Evolutionary conservation across 139 green algal genomes (phyloP).

Genomic region (Desmodesmus armatus): DNA sequence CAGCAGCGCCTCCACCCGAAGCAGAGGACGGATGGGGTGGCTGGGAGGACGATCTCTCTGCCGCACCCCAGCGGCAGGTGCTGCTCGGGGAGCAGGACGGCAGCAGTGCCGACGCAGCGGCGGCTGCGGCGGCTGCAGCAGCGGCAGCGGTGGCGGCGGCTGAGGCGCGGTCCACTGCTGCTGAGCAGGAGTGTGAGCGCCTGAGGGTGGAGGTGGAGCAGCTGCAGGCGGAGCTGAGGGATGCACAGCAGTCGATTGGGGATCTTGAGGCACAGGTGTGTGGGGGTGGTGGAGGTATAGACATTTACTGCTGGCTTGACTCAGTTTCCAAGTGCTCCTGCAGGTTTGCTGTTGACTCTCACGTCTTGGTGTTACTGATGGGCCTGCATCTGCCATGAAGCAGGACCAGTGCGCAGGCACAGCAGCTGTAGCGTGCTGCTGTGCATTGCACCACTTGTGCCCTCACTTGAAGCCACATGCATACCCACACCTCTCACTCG

Average conservation of each 20-base stretch:
- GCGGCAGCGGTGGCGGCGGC: neutral
- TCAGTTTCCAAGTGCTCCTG: too few species aligned
- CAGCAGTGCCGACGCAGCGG: neutral
- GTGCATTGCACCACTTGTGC: too few species aligned
- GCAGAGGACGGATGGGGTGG: neutral
- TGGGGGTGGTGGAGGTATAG: neutral
- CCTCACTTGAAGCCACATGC: too few species aligned
- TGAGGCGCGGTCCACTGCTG: neutral
- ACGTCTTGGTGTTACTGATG: neutral
- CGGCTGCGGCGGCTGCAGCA: neutral
- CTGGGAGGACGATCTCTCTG: too few species aligned
- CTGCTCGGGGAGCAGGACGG: neutral
- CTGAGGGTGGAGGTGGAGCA: slow-evolving; percentile 14
- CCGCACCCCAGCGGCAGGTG: too few species aligned
- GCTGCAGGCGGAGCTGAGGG: slow-evolving; percentile 1
- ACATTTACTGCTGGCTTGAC: too few species aligned
- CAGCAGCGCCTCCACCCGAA: neutral
- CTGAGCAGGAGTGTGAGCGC: neutral
- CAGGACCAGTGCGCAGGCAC: too few species aligned
- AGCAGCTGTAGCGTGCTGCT: too few species aligned
- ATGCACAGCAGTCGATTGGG: too few species aligned
- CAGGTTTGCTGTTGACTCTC: neutral
- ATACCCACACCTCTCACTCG: too few species aligned
- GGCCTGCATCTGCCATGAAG: neutral
- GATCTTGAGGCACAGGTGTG: neutral